phyloP scores from a whole-genome alignment of 2,329 filamentous ascomycete species.

The Xylariales sp. region DNA sequence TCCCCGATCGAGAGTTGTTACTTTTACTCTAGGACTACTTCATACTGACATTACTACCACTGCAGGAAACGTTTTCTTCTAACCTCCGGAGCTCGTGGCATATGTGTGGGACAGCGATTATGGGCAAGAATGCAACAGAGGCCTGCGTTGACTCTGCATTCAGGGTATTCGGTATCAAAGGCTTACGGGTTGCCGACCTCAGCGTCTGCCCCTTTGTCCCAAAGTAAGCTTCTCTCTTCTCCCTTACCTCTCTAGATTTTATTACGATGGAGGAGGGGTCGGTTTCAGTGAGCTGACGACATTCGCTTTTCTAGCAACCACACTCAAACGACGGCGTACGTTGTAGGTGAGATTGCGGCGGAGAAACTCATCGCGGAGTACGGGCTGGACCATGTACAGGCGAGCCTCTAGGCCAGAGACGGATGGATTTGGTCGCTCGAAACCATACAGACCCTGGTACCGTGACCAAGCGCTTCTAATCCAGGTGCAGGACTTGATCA shows the following conservation, averaged over 20 bases:
- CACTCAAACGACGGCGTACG: conserved; percentile 41
- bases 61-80: conserved; percentile 19
- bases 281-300: neutral
- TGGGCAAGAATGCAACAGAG: conserved; percentile 9
- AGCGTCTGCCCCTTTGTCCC: conserved; percentile 19
- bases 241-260: too few species aligned
- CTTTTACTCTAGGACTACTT: neutral
- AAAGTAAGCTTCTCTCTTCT: conserved; percentile 27
- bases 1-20: conserved; percentile 15
- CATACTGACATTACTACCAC: neutral
- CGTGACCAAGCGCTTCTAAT: too few species aligned
- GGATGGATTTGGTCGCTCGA: too few species aligned
- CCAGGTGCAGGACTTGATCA: too few species aligned
- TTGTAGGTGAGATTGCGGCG: conserved; percentile 37
- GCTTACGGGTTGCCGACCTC: conserved; percentile 14
- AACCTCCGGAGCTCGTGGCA: conserved; percentile 14
- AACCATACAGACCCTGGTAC: too few species aligned
- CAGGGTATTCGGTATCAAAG: conserved; percentile 10
- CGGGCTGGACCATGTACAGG: conserved; percentile 5
- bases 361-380: conserved; percentile 21
- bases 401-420: neutral
- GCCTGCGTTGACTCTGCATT: conserved; percentile 14
- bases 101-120: conserved; percentile 12
- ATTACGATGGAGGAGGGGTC: too few species aligned
- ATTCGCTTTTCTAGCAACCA: conserved; percentile 13